These are phyloP conservation scores for Shiraia sp. DNA, from an alignment of 2,329 filamentous ascomycete genomes.

Conservation along the genomic window DNA sequence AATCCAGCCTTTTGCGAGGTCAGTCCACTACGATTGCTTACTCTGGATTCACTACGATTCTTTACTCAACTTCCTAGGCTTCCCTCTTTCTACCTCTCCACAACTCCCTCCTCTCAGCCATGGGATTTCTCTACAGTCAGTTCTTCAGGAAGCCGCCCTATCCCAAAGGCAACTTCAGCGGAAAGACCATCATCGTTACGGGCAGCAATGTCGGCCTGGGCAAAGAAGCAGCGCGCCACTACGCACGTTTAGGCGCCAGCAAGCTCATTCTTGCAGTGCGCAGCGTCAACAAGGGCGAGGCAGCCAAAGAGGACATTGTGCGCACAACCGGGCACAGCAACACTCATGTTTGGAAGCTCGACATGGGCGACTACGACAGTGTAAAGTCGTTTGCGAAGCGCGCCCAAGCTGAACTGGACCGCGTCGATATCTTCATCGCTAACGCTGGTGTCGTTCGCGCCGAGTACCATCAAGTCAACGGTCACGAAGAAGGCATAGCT, in stretches of 20 bases:
- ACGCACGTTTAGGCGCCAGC: constrained; percentile 22
- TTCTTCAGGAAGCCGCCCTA: too few relatives aligned
- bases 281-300: constrained; percentile 30
- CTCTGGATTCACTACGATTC: too few relatives aligned
- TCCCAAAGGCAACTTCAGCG: constrained; percentile 13
- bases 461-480: constrained; percentile 24
- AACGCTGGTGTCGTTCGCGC: constrained; percentile 39
- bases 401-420: constrained; percentile 20
- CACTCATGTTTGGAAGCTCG: constrained; percentile 33
- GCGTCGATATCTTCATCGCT: constrained; percentile 35
- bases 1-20: too few relatives aligned
- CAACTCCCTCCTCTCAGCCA: too few relatives aligned
- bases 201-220: constrained; percentile 41
- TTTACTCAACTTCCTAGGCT: too few relatives aligned
- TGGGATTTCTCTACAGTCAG: too few relatives aligned
- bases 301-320: constrained; percentile 28
- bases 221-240: constrained; percentile 33
- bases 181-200: constrained; percentile 50
- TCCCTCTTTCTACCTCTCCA: too few relatives aligned
- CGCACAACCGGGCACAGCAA: constrained; percentile 10
- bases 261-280: constrained; percentile 41
- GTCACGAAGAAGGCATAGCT: constrained; percentile 51
- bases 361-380: constrained; percentile 22
- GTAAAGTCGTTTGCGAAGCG: constrained; percentile 22
- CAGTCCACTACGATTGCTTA: too few relatives aligned